These are phyloP conservation scores for Cryphonectria japonica DNA, from an alignment of 2,329 filamentous ascomycete genomes.

Conservation along the genomic window DNA sequence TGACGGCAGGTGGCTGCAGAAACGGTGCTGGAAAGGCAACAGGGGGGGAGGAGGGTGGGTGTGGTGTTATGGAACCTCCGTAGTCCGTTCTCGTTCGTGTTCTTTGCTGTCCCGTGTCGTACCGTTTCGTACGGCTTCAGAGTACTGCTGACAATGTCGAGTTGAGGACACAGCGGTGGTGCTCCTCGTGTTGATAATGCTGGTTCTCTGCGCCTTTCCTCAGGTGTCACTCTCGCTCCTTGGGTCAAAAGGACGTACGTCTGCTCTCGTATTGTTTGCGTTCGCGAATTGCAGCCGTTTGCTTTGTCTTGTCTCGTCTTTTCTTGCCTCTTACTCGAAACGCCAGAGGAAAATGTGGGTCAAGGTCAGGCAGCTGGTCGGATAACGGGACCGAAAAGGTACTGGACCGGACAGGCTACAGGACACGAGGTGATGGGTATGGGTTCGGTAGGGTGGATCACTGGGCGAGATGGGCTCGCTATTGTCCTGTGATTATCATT, in stretches of 20 bases:
- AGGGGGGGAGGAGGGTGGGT: neutral
- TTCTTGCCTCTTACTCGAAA: neutral
- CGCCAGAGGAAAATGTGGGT: neutral
- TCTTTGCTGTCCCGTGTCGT: neutral
- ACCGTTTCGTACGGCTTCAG: neutral
- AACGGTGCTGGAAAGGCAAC: conserved; percentile 2
- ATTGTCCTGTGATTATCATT: neutral
- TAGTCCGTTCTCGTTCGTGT: neutral
- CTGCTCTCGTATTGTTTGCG: neutral
- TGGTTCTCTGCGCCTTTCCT: neutral
- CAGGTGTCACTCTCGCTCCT: neutral
- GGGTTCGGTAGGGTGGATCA: neutral
- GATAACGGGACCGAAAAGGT: neutral
- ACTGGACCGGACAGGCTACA: neutral
- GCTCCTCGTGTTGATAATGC: neutral
- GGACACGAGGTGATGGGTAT: neutral
- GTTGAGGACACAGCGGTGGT: neutral
- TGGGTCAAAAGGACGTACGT: neutral
- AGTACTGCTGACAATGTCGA: neutral
- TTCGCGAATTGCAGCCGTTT: neutral
- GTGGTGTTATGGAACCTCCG: neutral
- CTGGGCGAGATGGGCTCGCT: neutral
- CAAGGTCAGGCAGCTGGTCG: neutral
- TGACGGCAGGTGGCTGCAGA: neutral
- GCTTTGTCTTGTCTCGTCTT: neutral